Evolutionary conservation across 257 asterid genomes (phyloP).

Genomic region (Plectranthus barbatus): DNA sequence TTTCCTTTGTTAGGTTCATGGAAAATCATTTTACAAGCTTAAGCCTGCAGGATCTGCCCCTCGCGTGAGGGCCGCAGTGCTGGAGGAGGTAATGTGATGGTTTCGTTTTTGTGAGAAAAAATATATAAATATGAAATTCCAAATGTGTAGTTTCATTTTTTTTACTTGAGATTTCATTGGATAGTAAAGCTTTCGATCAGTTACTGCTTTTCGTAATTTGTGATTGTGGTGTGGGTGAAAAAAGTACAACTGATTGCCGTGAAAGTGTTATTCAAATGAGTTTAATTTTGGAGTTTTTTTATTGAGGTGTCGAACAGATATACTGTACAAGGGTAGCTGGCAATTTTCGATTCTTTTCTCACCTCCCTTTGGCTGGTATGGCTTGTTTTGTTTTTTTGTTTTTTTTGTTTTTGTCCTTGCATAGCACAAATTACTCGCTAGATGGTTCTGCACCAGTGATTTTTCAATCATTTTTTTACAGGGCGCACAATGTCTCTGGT

Average conservation of each 20-base stretch:
- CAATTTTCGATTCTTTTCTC: constrained; percentile 25
- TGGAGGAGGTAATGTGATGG: constrained; percentile 45
- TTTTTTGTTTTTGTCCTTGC: not conserved
- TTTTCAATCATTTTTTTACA: constrained; percentile 26
- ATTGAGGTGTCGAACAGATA: too few relatives aligned
- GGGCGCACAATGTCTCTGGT: constrained; percentile 34
- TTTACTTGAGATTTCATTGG: too few relatives aligned
- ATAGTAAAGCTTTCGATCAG: too few relatives aligned
- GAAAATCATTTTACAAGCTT: constrained; percentile 40
- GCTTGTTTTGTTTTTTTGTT: not conserved
- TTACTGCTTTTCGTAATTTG: too few relatives aligned
- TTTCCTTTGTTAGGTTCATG: constrained; percentile 35
- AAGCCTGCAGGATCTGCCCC: constrained; percentile 33
- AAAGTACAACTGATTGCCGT: too few relatives aligned
- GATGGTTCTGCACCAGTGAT: not conserved
- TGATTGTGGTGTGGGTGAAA: too few relatives aligned
- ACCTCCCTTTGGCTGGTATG: constrained; percentile 47
- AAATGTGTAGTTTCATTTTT: too few relatives aligned
- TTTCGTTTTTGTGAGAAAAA: not conserved
- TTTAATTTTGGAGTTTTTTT: too few relatives aligned
- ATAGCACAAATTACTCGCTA: not conserved
- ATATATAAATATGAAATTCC: too few relatives aligned
- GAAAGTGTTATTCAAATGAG: too few relatives aligned
- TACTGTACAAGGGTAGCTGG: too few relatives aligned
- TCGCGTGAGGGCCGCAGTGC: constrained; percentile 26